These are phyloP conservation scores for Acorus calamus DNA, from an alignment of 106 monocot genomes.

Conservation along the genomic window DNA sequence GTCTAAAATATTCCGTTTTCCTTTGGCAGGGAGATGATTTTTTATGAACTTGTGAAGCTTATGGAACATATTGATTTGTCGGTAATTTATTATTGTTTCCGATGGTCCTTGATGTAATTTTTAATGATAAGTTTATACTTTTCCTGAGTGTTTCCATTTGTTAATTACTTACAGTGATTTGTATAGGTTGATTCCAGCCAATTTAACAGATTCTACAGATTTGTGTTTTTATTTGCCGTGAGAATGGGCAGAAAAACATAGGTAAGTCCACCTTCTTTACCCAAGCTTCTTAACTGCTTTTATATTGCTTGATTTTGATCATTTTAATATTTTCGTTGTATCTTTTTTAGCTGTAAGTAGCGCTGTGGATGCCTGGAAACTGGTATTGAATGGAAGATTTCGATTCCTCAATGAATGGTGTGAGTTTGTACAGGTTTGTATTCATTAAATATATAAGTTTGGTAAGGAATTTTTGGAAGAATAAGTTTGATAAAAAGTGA, in stretches of 20 bases:
- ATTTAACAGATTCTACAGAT: constrained; percentile 76
- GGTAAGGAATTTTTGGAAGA: too few species aligned
- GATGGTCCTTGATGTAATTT: background rate
- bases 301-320: background rate
- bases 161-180: constrained; percentile 2
- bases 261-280: constrained; percentile 30
- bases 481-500: too few species aligned
- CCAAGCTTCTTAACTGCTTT: background rate
- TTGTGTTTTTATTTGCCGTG: constrained; percentile 85
- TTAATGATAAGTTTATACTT: background rate
- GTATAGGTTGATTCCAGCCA: constrained; percentile 55
- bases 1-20: too few species aligned
- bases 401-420: constrained; percentile 80
- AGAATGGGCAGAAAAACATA: constrained; percentile 84
- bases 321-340: constrained; percentile 5
- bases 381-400: constrained; percentile 78
- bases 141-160: background rate
- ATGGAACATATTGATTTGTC: constrained; percentile 46
- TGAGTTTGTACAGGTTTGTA: constrained; percentile 69
- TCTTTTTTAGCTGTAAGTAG: constrained; percentile 44
- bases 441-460: background rate
- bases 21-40: constrained; percentile 29
- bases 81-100: constrained; percentile 23
- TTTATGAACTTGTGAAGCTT: constrained; percentile 43
- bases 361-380: constrained; percentile 69